Evolutionary conservation across 2,329 filamentous ascomycete species (phyloP).

Genomic region (Fusarium scirpi): DNA sequence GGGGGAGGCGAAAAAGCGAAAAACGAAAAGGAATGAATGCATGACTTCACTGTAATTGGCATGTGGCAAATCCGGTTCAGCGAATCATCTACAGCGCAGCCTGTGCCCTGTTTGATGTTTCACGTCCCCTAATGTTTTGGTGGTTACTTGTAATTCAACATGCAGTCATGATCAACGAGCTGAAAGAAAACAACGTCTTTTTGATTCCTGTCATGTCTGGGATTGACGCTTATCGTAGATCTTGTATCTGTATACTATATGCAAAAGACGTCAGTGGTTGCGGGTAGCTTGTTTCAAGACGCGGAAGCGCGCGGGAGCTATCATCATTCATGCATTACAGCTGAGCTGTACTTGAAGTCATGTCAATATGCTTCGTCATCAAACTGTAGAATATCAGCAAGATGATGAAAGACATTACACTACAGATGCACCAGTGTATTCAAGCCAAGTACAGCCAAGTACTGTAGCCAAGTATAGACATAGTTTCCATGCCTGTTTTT

Average conservation of each 20-base stretch:
- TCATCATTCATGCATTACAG: conserved; percentile 5
- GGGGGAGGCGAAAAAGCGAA: conserved; percentile 36
- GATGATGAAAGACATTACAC: conserved; percentile 16
- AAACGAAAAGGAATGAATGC: conserved; percentile 20
- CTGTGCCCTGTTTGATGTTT: conserved; percentile 29
- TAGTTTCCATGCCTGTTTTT: neutral
- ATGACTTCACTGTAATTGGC: conserved; percentile 39
- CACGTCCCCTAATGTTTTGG: conserved; percentile 18
- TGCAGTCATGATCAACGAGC: conserved; percentile 3
- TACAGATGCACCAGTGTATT: conserved; percentile 12
- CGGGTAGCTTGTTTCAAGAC: conserved; percentile 35
- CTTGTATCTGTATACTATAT: neutral
- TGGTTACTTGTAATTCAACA: conserved; percentile 8
- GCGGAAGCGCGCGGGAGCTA: conserved; percentile 13
- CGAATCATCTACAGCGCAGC: conserved; percentile 22
- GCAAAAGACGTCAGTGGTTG: conserved; percentile 32
- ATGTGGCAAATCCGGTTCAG: conserved; percentile 40
- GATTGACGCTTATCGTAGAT: conserved; percentile 29
- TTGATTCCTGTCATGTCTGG: conserved; percentile 8
- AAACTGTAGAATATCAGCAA: conserved; percentile 1
- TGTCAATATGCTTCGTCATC: conserved; percentile 20
- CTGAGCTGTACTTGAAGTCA: neutral
- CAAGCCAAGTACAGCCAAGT: neutral
- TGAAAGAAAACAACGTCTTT: neutral
- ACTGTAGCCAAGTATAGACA: neutral